Evolutionary conservation across 2,329 filamentous ascomycete species (phyloP).

Genomic region (Diaporthe destruens): DNA sequence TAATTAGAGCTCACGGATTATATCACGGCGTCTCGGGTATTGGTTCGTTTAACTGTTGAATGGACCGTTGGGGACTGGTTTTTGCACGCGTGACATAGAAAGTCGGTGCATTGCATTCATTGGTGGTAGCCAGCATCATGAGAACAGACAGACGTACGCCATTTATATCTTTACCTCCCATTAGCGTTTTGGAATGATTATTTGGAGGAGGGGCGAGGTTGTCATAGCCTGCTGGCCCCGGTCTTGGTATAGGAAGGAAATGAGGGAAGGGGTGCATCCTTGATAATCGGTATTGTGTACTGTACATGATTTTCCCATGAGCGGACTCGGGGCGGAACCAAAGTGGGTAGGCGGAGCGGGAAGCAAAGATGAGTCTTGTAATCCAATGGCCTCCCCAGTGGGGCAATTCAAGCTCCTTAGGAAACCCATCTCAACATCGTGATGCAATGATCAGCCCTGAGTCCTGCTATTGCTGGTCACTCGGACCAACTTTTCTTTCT

Average conservation of each 20-base stretch:
- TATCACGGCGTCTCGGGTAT: slow-evolving; percentile 49
- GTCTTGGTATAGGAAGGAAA: neutral
- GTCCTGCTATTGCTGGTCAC: neutral
- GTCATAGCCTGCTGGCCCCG: neutral
- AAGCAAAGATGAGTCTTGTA: neutral
- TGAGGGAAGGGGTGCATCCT: neutral
- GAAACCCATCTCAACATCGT: neutral
- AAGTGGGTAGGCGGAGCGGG: neutral
- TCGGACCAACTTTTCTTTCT: neutral
- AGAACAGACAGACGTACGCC: neutral
- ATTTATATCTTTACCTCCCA: neutral
- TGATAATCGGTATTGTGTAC: neutral
- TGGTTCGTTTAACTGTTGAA: neutral
- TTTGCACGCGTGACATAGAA: neutral
- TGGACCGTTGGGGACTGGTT: neutral
- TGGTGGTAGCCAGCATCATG: slow-evolving; percentile 20
- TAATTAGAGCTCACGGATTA: slow-evolving; percentile 12
- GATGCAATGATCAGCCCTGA: neutral
- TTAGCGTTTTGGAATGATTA: neutral
- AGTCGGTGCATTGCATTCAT: slow-evolving; percentile 2
- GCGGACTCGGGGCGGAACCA: neutral
- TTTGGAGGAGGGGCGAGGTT: neutral
- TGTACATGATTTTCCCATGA: neutral
- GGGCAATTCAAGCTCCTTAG: rapidly evolving
- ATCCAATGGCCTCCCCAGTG: neutral